A percentile compares a stretch with the other conserved stretches of the same genome.
These are phyloP conservation scores for Fusarium sublunatum DNA, from an alignment of 2,329 filamentous ascomycete species.

Conservation along the genomic window DNA sequence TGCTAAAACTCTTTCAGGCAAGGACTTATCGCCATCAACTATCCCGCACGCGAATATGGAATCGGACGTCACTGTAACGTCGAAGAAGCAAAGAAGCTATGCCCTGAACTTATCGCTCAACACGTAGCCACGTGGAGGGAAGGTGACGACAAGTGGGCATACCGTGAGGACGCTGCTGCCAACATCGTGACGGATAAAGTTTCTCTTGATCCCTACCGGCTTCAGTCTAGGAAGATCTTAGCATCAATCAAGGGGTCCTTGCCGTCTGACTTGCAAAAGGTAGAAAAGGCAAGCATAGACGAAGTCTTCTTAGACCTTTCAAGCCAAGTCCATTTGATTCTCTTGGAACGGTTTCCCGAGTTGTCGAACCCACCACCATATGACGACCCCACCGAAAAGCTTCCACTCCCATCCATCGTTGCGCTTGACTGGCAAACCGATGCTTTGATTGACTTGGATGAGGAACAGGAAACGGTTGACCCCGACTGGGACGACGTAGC, in stretches of 20 bases:
- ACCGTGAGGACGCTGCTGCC: constrained; percentile 81
- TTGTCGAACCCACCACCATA: constrained; percentile 73
- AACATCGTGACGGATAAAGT: constrained; percentile 93
- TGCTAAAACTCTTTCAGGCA: constrained; percentile 65
- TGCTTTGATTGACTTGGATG: constrained; percentile 82
- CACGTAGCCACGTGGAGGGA: constrained; percentile 97
- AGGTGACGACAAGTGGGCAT: constrained; percentile 91
- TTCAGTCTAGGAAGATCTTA: constrained; percentile 85
- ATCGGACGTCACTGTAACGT: constrained; percentile 83
- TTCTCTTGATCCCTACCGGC: constrained; percentile 89
- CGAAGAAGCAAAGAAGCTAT: constrained; percentile 85
- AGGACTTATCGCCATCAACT: constrained; percentile 95
- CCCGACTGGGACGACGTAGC: constrained; percentile 97
- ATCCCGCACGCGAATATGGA: constrained; percentile 84
- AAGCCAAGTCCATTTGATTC: constrained; percentile 78
- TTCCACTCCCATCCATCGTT: constrained; percentile 76
- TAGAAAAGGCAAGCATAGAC: constrained; percentile 96
- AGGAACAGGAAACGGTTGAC: constrained; percentile 79
- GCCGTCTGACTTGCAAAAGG: constrained; percentile 72
- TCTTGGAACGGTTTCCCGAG: constrained; percentile 82
- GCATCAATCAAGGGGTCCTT: constrained; percentile 79
- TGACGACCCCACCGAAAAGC: constrained; percentile 74
- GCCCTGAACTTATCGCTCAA: constrained; percentile 84
- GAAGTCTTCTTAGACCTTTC: constrained; percentile 96
- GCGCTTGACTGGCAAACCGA: constrained; percentile 87